Evolutionary conservation across 371 early-diverging fungal genomes (phyloP), one percentile per base, ranked within the genome.

Genomic region (Mucor circinelloides): DNA sequence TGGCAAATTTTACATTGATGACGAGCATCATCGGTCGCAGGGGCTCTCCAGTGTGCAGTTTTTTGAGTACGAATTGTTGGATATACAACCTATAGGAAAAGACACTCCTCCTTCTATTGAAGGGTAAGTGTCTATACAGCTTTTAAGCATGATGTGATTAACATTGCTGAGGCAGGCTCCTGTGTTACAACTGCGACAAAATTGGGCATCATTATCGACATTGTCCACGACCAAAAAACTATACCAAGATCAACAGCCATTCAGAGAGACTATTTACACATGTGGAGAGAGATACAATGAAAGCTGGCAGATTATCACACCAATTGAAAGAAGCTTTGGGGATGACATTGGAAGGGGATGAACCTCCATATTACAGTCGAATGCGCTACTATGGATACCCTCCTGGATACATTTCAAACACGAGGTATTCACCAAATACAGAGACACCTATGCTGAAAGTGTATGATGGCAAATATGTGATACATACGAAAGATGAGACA

Each of bases 351-450:
- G 54, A 48, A 21, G 40, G 13, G 5, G 30, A 60, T 21, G 68
- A 72, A 7, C 71, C 74, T n/a, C 66, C 64, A 2, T 74, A 71
- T 38, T 71, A 74, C 42, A 13, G 10, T 6, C 57, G 59, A 9
- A 74, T 74, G 68, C n/a, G 71, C 28, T 46, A 28, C 2, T 40
- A 63, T 65, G 74, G 74, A 19, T 74, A 71, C 48, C 74, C 74
- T 3, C 71, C 71, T 6, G 74, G 70, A 8, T 74, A 74, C 60
- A 19, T 65, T 4, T 0, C 52, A 9, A 13, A 27, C 27, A 23
- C 50, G 46, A 12, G 19, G 4, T 15, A 40, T 27, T 12, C 27
- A 12, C 0, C 0, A 4, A 6, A 8, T 17, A 38, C 59, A 40
- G 36, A 38, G 19, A 27, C 15, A 13, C 52, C 52, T 2, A 13